Conservation (phyloP, 169 alveolate genomes). For the Perkinsus chesapeaki region DNA sequence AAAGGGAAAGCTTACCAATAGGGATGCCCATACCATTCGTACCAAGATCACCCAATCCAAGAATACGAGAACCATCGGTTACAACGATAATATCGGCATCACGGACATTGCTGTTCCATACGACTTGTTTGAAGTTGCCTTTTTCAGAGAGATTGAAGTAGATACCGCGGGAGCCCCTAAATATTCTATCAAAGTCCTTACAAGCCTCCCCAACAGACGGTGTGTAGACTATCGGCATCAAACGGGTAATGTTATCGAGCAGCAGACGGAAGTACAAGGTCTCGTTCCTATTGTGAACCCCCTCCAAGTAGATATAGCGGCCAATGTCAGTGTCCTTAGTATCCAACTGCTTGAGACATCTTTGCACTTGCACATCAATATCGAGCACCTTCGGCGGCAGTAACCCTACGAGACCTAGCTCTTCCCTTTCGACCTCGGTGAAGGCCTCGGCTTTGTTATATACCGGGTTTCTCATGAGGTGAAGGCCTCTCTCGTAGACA, state of each 20-base stretch:
- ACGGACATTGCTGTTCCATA: background rate
- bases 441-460: slow-evolving; percentile 34
- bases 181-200: slow-evolving; percentile 20
- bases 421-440: slow-evolving; percentile 31
- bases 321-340: slow-evolving; percentile 14
- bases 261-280: slow-evolving; percentile 33
- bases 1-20: slow-evolving; percentile 40
- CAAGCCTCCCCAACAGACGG: slow-evolving; percentile 50
- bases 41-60: slow-evolving; percentile 64
- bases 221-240: slow-evolving; percentile 44
- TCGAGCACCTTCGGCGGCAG: slow-evolving; percentile 25
- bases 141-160: background rate
- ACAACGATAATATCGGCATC: slow-evolving; percentile 45
- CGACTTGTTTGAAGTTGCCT: background rate
- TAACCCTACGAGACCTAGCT: slow-evolving; percentile 29
- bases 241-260: slow-evolving; percentile 25
- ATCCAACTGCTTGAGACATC: background rate
- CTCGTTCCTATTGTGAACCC: slow-evolving; percentile 31
- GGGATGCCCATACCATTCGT: slow-evolving; percentile 62
- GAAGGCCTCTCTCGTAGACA: slow-evolving; percentile 23
- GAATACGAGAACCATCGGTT: slow-evolving; percentile 58
- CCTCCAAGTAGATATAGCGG: slow-evolving; percentile 33
- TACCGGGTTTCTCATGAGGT: slow-evolving; percentile 34
- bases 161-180: background rate
- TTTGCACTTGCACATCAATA: slow-evolving; percentile 32